Conservation (phyloP, 139 green algal genomes). For the Yamagishiella unicocca region DNA sequence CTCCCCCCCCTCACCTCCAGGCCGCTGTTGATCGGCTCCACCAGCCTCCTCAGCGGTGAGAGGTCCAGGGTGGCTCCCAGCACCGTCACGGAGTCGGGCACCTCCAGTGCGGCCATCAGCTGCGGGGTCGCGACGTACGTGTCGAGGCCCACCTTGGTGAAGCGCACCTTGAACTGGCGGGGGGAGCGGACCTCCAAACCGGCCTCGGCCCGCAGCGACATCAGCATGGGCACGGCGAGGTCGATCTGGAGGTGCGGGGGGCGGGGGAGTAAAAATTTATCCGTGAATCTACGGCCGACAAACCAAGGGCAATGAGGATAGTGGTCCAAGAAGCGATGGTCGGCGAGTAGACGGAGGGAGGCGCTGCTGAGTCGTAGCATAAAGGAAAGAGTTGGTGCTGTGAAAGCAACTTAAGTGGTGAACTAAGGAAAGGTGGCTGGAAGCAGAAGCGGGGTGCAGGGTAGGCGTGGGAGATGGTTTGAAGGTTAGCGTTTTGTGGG, state of each 20-base stretch:
- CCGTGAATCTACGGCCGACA: too few relatives aligned
- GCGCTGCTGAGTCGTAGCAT: too few relatives aligned
- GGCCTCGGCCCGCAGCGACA: conserved; percentile 54
- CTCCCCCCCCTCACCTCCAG: conserved; percentile 48
- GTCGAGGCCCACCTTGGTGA: conserved; percentile 56
- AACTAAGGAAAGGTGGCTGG: too few relatives aligned
- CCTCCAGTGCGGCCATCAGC: conserved; percentile 53
- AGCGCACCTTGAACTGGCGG: conserved; percentile 59
- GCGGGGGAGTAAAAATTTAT: too few relatives aligned
- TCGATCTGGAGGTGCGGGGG: conserved; percentile 34
- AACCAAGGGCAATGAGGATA: too few relatives aligned
- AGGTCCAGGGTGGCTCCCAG: conserved; percentile 68
- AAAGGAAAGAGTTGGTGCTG: too few relatives aligned
- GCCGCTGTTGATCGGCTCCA: conserved; percentile 48
- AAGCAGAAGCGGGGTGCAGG: too few relatives aligned
- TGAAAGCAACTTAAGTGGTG: too few relatives aligned
- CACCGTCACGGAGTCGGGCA: conserved; percentile 64
- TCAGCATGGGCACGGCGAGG: conserved; percentile 43
- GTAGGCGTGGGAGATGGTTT: too few relatives aligned
- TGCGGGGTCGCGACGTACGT: conserved; percentile 60
- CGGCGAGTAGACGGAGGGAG: too few relatives aligned
- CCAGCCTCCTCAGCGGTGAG: conserved; percentile 42
- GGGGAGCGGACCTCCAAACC: conserved; percentile 57
- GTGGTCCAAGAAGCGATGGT: too few relatives aligned
- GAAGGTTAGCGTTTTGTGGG: too few relatives aligned